A percentile compares a stretch with the other conserved stretches of the same genome.
These are phyloP conservation scores for Tetrapisispora taiwanensis DNA, from an alignment of 805 yeast species.

Conservation along the genomic window DNA sequence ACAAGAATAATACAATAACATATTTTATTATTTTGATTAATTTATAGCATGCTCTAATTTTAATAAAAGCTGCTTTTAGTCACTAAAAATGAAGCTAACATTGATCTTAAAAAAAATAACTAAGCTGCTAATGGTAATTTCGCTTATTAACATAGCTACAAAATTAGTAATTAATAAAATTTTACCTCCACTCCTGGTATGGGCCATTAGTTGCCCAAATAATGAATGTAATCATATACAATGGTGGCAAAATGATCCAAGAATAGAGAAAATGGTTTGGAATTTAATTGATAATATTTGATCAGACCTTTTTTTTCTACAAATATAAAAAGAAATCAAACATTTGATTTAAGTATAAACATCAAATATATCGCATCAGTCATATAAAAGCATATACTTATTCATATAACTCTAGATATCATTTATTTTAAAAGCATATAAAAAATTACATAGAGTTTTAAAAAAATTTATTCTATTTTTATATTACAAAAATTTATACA, in stretches of 20 bases:
- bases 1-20: no score
- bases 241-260: slow-evolving; percentile 25
- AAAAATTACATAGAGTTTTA: no score
- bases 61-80: no score
- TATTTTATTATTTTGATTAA: no score
- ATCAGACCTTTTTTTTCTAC: no score
- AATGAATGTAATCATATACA: slow-evolving; percentile 10
- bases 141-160: slow-evolving; percentile 8
- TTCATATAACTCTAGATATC: no score
- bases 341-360: no score
- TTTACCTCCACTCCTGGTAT: slow-evolving; percentile 3
- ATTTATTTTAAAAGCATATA: no score
- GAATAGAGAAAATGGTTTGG: slow-evolving; percentile 19
- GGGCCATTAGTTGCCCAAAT: slow-evolving; percentile 14
- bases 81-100: background rate
- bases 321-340: no score
- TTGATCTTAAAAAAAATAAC: background rate
- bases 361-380: no score
- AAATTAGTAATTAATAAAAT: slow-evolving; percentile 7
- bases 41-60: no score
- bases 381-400: no score
- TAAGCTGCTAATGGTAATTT: slow-evolving; percentile 3
- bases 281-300: slow-evolving; percentile 10
- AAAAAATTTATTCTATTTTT: background rate
- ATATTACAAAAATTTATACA: background rate